Percentiles rank a stretch among this genome's conserved stretches.
phyloP scores from a whole-genome alignment of 2,329 filamentous ascomycete species.

The Canariomyces notabilis region DNA sequence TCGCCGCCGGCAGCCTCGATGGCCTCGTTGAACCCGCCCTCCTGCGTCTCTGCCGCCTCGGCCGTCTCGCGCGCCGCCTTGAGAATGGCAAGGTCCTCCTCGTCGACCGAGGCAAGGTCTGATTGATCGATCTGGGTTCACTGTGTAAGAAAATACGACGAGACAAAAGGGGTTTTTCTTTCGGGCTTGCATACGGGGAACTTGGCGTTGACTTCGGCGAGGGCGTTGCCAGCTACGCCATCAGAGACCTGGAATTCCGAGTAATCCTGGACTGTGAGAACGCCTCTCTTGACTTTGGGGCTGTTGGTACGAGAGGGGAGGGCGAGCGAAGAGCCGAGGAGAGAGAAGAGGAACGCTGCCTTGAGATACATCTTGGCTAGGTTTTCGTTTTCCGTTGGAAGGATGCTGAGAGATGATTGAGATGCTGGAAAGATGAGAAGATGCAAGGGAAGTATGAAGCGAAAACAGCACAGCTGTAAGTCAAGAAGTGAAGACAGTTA shows the following conservation, averaged over 20 bases:
- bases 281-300: slow-evolving; percentile 25
- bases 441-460: slow-evolving; percentile 3
- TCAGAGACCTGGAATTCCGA: slow-evolving; percentile 45
- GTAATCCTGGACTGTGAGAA: slow-evolving; percentile 30
- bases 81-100: slow-evolving; percentile 46
- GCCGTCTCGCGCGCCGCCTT: slow-evolving; percentile 44
- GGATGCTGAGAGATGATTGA: background rate
- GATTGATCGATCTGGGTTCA: slow-evolving; percentile 35
- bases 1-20: slow-evolving; percentile 41
- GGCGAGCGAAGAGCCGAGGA: slow-evolving; percentile 34
- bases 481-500: slow-evolving; percentile 5
- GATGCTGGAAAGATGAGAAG: slow-evolving; percentile 6
- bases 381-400: too few relatives aligned
- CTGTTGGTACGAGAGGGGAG: slow-evolving; percentile 23
- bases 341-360: slow-evolving; percentile 33
- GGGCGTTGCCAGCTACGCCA: slow-evolving; percentile 47
- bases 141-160: background rate
- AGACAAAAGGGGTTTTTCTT: background rate
- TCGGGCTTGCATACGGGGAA: slow-evolving; percentile 41
- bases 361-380: slow-evolving; percentile 36
- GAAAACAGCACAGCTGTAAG: slow-evolving; percentile 20
- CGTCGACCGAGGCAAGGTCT: slow-evolving; percentile 43
- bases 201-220: slow-evolving; percentile 48
- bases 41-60: slow-evolving; percentile 48
- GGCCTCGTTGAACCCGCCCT: slow-evolving; percentile 49